Evolutionary conservation across 1,139 yeast species (phyloP).

Genomic region (Kurtzmaniella quercitrusa): DNA sequence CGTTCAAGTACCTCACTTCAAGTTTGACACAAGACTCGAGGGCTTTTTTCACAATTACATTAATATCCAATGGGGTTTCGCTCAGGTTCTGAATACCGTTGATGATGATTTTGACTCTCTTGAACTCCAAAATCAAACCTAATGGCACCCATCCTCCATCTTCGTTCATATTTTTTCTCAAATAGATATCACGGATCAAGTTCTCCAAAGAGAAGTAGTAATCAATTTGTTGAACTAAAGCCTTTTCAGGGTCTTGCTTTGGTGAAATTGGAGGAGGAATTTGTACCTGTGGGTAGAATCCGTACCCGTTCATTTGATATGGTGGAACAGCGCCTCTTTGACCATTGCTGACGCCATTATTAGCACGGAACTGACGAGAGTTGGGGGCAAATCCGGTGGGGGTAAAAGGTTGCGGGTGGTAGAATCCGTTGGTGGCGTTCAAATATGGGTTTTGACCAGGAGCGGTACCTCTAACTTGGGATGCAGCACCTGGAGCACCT

Average conservation of each 20-base stretch:
- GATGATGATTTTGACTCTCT: slow-evolving; percentile 60
- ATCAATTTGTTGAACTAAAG: slow-evolving; percentile 66
- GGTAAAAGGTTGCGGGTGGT: slow-evolving; percentile 24
- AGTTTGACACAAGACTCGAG: slow-evolving; percentile 37
- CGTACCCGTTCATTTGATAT: slow-evolving; percentile 1
- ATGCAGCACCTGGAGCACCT: slow-evolving; percentile 10
- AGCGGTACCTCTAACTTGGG: slow-evolving; percentile 8
- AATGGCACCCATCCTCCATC: slow-evolving; percentile 67
- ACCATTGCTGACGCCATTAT: slow-evolving; percentile 2
- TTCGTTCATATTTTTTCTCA: slow-evolving; percentile 75
- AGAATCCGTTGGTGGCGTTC: slow-evolving; percentile 9
- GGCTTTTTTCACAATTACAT: slow-evolving; percentile 14
- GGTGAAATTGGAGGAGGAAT: slow-evolving; percentile 49
- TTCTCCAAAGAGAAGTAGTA: slow-evolving; percentile 89
- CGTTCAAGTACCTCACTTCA: slow-evolving; percentile 31
- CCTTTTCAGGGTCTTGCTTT: slow-evolving; percentile 43
- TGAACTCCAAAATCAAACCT: slow-evolving; percentile 60
- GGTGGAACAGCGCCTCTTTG: neutral
- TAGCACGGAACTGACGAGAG: neutral
- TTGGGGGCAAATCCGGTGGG: slow-evolving; percentile 10
- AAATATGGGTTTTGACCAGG: slow-evolving; percentile 12
- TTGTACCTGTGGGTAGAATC: slow-evolving; percentile 20
- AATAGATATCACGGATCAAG: slow-evolving; percentile 71
- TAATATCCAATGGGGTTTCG: slow-evolving; percentile 18
- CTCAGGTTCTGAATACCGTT: slow-evolving; percentile 36